phyloP scores from a whole-genome alignment of 2,329 filamentous ascomycete genomes.

The Talaromyces pinophilus region DNA sequence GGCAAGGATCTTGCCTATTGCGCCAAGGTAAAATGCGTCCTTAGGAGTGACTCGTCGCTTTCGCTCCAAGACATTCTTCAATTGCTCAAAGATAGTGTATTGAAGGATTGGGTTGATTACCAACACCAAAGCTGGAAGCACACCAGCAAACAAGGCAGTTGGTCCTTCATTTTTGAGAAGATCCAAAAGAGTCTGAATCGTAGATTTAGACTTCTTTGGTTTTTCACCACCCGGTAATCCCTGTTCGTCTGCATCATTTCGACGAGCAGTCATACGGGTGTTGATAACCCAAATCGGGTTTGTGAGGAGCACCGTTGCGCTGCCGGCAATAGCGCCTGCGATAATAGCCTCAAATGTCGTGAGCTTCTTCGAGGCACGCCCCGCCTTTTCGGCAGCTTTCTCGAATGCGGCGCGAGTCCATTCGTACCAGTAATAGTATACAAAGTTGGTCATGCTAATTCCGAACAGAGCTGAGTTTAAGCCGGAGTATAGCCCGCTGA shows the following conservation, averaged over 20 bases:
- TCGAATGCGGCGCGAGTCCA: slow-evolving; percentile 88
- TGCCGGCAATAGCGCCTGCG: slow-evolving; percentile 88
- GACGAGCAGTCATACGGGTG: slow-evolving; percentile 93
- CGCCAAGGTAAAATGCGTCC: slow-evolving; percentile 87
- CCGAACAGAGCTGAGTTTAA: slow-evolving; percentile 94
- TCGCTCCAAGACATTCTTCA: slow-evolving; percentile 88
- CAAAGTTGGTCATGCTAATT: slow-evolving; percentile 98
- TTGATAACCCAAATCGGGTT: slow-evolving; percentile 99
- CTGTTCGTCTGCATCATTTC: slow-evolving; percentile 56
- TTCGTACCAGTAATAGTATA: slow-evolving; percentile 99
- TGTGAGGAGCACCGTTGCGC: slow-evolving; percentile 89
- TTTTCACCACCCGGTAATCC: slow-evolving; percentile 38
- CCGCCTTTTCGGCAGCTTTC: slow-evolving; percentile 69
- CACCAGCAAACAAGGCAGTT: slow-evolving; percentile 82
- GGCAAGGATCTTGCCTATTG: slow-evolving; percentile 89
- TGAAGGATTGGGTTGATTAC: slow-evolving; percentile 98
- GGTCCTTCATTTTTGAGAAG: slow-evolving; percentile 83
- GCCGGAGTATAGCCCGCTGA: slow-evolving; percentile 86
- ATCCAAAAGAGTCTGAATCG: slow-evolving; percentile 75
- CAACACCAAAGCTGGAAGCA: slow-evolving; percentile 86
- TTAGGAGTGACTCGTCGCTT: slow-evolving; percentile 75
- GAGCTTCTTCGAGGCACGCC: slow-evolving; percentile 75
- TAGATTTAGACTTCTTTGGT: slow-evolving; percentile 64
- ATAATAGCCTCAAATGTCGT: slow-evolving; percentile 93
- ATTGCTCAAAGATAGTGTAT: slow-evolving; percentile 97